Base-by-base conservation (phyloP, 371 early-diverging fungal species). In the Catenaria anguillulae region DNA sequence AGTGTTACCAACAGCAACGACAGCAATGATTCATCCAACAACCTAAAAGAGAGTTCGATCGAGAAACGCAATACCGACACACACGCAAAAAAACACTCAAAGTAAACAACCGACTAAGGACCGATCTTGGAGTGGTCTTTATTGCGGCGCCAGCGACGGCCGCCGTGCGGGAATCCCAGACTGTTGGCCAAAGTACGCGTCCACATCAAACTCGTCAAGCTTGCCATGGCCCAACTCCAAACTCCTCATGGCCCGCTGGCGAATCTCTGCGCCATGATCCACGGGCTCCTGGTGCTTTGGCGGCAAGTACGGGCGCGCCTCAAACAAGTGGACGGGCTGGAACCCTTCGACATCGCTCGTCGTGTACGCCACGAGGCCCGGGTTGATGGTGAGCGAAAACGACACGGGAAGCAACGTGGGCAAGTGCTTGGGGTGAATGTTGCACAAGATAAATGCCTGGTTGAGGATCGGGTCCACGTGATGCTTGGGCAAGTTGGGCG, bases 291-390 rank as follows among this genome's bases (percentile, higher is more conserved):
- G 58, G 43, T 33, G 33, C 43, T 33, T 31, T 6, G 58, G 58
- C 8, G 58, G 58, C 43, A 58, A 17, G 43, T 58, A 58, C 12
- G 58, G 58, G 24, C 58, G 58, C 13, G 58, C 58, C 29, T 58
- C 58, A 33, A 58, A 58, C 58, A 58, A 33, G 43, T 58, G 58
- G 33, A 58, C 58, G 24, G 58, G 58, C 36, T 5, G 31, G 43
- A 58, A 58, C 34, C 58, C 58, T 0, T 5, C 13, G 13, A 58
- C 58, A 29, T 58, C 58, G 10, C 10, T 24, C 33, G 58, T 58
- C 24, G 58, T 33, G 58, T 58, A 58, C 21, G 34, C 31, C 33
- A 58, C 58, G 40, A 58, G 43, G 21, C 58, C 58, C 13, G 58
- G 58, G 40, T n/a, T 33, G 4, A 58, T 17, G 58, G 58, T 58